Evolutionary conservation across 768 basidiomycete species (phyloP).

Genomic region (Pleurotus tuber-regium): DNA sequence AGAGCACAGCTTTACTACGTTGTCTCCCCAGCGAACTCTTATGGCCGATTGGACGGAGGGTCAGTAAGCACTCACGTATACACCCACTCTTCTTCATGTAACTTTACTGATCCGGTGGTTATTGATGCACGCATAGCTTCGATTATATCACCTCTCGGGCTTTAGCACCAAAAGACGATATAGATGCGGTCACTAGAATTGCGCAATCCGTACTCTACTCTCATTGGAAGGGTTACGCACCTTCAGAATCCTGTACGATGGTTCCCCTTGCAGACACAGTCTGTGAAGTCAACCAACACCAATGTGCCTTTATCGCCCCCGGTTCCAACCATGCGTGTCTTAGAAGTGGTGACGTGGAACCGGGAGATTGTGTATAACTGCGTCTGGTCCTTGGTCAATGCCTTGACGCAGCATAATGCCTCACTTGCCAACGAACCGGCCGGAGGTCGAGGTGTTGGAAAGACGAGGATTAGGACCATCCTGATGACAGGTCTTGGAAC

Average conservation of each 20-base stretch:
- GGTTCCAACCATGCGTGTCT: constrained; percentile 28
- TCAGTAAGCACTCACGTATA: no score
- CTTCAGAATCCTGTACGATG: constrained; percentile 26
- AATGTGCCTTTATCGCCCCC: constrained; percentile 20
- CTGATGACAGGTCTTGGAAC: constrained; percentile 12
- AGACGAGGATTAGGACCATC: constrained; percentile 9
- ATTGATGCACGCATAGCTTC: constrained; percentile 11
- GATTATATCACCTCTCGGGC: constrained; percentile 9
- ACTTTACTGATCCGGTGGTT: no score
- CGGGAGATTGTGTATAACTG: constrained; percentile 24
- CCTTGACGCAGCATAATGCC: constrained; percentile 12
- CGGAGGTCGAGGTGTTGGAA: not conserved
- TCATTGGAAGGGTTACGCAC: constrained; percentile 23
- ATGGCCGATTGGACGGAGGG: constrained; percentile 14
- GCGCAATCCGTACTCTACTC: constrained; percentile 19
- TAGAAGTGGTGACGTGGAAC: constrained; percentile 22
- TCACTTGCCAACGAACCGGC: no score
- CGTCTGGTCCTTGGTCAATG: constrained; percentile 21
- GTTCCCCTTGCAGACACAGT: constrained; percentile 17
- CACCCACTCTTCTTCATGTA: no score
- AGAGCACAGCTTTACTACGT: no score
- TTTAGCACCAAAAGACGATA: constrained; percentile 7
- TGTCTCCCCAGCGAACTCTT: constrained; percentile 14
- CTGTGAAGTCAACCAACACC: constrained; percentile 17
- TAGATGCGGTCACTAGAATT: constrained; percentile 8